Evolutionary conservation across 2,329 filamentous ascomycete genomes (phyloP).

Genomic region (Penicillium sclerotiorum): DNA sequence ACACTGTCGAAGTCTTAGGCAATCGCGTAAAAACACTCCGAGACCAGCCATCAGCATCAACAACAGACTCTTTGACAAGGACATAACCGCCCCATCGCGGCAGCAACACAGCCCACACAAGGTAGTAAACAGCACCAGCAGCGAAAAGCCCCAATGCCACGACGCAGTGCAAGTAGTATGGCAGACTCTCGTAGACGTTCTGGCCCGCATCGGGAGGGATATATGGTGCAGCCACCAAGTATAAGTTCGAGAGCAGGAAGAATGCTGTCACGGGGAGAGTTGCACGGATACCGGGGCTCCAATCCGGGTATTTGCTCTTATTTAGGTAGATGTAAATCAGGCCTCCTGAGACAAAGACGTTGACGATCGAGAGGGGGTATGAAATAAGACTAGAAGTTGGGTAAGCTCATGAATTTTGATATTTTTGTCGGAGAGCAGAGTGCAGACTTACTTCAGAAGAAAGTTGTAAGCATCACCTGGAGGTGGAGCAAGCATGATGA

Average conservation of each 20-base stretch:
- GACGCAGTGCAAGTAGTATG: slow-evolving; percentile 58
- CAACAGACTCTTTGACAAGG: slow-evolving; percentile 56
- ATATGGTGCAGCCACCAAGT: slow-evolving; percentile 56
- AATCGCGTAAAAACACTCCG: slow-evolving; percentile 56
- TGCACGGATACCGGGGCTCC: slow-evolving; percentile 54
- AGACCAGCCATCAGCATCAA: slow-evolving; percentile 67
- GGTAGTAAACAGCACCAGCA: slow-evolving; percentile 55
- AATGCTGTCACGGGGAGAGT: slow-evolving; percentile 55
- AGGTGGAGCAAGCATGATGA: slow-evolving; percentile 68
- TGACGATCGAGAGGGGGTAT: slow-evolving; percentile 51
- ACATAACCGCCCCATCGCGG: slow-evolving; percentile 52
- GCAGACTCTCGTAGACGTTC: slow-evolving; percentile 55
- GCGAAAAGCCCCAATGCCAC: slow-evolving; percentile 55
- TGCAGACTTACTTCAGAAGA: slow-evolving; percentile 44
- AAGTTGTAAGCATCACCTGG: slow-evolving; percentile 71
- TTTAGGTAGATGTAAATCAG: slow-evolving; percentile 52
- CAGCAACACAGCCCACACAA: slow-evolving; percentile 54
- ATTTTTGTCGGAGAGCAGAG: too few species aligned
- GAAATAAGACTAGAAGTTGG: slow-evolving; percentile 36
- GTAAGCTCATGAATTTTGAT: background rate
- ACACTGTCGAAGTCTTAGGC: slow-evolving; percentile 35
- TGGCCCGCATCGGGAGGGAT: slow-evolving; percentile 52
- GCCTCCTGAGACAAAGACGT: slow-evolving; percentile 54
- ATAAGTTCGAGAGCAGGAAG: slow-evolving; percentile 57
- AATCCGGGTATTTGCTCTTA: slow-evolving; percentile 45